phyloP scores from a whole-genome alignment of 345 rosid genomes.

The Orychophragmus violaceus region DNA sequence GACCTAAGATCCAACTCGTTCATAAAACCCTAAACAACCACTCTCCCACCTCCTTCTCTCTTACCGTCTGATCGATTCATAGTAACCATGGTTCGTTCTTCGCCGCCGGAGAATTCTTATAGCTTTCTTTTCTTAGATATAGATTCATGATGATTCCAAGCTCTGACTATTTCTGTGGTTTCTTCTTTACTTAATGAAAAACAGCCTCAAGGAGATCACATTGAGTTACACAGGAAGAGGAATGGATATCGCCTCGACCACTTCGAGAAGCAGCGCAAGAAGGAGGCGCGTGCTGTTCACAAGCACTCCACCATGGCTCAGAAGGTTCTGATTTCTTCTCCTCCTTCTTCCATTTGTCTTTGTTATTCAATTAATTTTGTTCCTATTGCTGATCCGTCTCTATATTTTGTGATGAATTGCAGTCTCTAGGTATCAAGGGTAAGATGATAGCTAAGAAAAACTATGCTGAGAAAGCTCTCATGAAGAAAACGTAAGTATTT shows the following conservation, averaged over 20 bases:
- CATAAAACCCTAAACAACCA: slow-evolving; percentile 9
- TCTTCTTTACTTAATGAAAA: slow-evolving; percentile 5
- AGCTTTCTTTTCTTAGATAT: background rate
- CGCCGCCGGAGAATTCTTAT: background rate
- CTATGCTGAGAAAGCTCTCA: background rate
- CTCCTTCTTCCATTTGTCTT: background rate
- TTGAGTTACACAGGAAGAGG: slow-evolving; percentile 75
- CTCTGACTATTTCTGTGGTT: background rate
- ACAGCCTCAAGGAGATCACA: slow-evolving; percentile 96
- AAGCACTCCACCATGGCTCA: slow-evolving; percentile 69
- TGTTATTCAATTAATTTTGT: background rate
- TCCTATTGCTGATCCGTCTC: background rate
- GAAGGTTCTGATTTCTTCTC: slow-evolving; percentile 29
- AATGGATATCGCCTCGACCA: slow-evolving; percentile 73
- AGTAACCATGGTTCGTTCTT: slow-evolving; percentile 30
- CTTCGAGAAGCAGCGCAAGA: slow-evolving; percentile 92
- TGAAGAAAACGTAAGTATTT: background rate
- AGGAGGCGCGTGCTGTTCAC: slow-evolving; percentile 85
- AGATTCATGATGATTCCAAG: background rate
- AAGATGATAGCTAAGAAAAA: background rate
- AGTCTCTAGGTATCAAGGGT: background rate
- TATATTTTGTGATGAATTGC: background rate
- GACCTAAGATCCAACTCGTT: background rate
- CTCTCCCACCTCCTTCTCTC: background rate
- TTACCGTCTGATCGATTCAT: background rate